These are phyloP conservation scores for Herpetomonas samuelpessoai DNA, from an alignment of 208 protist species.

Conservation along the genomic window DNA sequence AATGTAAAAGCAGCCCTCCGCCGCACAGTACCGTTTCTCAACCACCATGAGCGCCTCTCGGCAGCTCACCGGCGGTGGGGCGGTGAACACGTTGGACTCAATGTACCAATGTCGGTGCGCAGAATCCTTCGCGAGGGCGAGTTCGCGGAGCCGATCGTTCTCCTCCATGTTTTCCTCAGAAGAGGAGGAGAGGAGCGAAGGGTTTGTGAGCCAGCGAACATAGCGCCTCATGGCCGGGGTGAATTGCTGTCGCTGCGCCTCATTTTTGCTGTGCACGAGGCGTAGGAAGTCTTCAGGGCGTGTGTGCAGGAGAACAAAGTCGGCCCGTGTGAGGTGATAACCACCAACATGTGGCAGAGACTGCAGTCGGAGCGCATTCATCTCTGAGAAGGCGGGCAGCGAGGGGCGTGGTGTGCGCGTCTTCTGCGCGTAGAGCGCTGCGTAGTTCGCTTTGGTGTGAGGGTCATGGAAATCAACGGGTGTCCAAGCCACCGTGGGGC, in stretches of 20 bases:
- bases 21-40: conserved; percentile 36
- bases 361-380: neutral
- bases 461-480: neutral
- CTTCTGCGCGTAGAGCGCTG: neutral
- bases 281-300: neutral
- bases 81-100: conserved; percentile 32
- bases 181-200: neutral
- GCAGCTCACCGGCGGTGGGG: conserved; percentile 34
- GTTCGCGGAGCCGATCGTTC: neutral
- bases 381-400: neutral
- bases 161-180: neutral
- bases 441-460: neutral
- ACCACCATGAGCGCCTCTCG: conserved; percentile 39
- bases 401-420: neutral
- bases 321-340: neutral
- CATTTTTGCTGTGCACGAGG: neutral
- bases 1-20: conserved; percentile 38
- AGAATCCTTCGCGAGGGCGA: neutral
- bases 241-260: neutral
- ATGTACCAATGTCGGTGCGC: conserved; percentile 26
- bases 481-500: neutral
- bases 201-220: neutral
- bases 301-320: neutral
- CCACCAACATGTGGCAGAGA: neutral
- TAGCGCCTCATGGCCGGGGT: neutral